Base-by-base conservation (phyloP, 352 stramenopile species). In the Paralagenidium karlingii region DNA sequence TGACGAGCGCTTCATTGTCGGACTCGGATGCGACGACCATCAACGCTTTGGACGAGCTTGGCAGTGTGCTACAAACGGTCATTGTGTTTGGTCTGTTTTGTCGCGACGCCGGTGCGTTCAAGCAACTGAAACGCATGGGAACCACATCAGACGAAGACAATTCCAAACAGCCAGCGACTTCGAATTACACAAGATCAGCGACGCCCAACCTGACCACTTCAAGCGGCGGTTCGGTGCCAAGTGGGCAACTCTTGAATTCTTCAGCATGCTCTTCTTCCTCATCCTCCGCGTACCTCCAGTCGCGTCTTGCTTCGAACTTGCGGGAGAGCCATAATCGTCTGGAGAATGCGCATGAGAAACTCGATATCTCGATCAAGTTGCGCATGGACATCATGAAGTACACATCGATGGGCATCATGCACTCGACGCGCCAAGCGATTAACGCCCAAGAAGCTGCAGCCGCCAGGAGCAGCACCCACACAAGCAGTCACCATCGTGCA, bases 351-450 rank as follows among this genome's bases (percentile, higher is more conserved):
- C 30, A 36, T 0, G 60, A 76, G 15, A 61, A 64, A 29, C 59
- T 82, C 16, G 77, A 90, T 30, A 59, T 90, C 21, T 80, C 74
- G 3, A 85, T 81, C 47, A 77, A 85, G 26, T 54, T 91, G 24
- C 71, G 77, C 19, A 82, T 79, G 60, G 69, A 80, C 47, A 61
- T 91, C 43, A 88, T 91, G 77, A 75, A 75, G 50, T 91, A 91
- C 49, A 91, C 79, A 54, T 85, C 70, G 10, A 70, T 82, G 55
- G 77, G 74, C 3, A 88, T 91, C 34, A 74, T 80, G 46, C 57
- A 77, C 48, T 83, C 67, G 3, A 83, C 78, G 42, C 58, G 73
- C 26, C 57, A 70, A 40, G 62, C 63, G 13, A 63, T 78, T 15
- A 27, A 57, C 8, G 45, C 24, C 1, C 56, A 60, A 18, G 51